Evolutionary conservation across 352 stramenopile species (phyloP), one percentile per base, ranked within the genome.

Genomic region (Pythium rhizo-oryzae): DNA sequence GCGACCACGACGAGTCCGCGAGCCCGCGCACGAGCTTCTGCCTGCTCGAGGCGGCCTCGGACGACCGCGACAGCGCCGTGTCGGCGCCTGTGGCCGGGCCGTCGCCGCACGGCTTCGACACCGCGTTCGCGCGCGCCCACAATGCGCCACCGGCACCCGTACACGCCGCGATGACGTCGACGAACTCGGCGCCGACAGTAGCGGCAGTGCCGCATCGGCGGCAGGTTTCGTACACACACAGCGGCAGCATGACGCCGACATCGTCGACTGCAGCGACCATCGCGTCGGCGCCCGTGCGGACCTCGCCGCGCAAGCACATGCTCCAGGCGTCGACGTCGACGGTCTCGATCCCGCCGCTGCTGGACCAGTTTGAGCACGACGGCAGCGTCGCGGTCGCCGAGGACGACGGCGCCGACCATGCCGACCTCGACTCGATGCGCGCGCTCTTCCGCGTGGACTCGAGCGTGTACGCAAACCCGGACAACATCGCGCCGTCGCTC

Each of bases 401-500:
- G 39, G 47, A 59, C 18, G 43, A 46, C 12, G 13, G 30, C 8
- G 11, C 16, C 28, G 24, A 53, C 19, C 41, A 67, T 50, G 47
- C 44, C n/a, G 59, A 13, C 53, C 44, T 79, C 25, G 79, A 87
- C 30, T 87, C 83, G 49, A 80, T 92, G 59, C 80, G 76, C 44
- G 75, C 88, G 58, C 71, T 93, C 56, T 93, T 93, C 54, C 85
- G 81, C 18, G 74, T 92, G 62, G 80, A 87, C 59, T 63, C 70
- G 37, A 80, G 72, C 35, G 82, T 92, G 41, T 93, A 87, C 62
- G 89, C 83, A 15, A 93, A 82, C 59, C 82, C 83, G 19, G 80
- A 82, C 57, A 93, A 93, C 61, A 90, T 92, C 62, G 74, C 89
- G 72, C 85, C 83, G 50, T 89, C 85, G 46, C 62, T 84, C 15